A percentile compares a stretch with the other conserved stretches of the same genome.
phyloP scores from a whole-genome alignment of 345 rosid species.

The Eucalyptus coolabah region DNA sequence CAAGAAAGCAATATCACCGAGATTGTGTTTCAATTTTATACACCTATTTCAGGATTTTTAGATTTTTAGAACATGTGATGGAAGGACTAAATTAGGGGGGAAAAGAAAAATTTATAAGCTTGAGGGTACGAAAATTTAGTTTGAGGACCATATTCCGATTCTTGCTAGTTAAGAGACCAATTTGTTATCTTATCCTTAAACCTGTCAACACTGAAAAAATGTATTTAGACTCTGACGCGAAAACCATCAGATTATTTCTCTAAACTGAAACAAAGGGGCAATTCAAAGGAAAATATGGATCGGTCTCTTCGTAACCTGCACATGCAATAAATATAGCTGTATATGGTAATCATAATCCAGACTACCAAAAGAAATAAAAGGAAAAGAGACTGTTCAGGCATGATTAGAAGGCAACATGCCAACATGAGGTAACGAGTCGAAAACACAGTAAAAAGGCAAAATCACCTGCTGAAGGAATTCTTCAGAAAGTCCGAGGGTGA shows the following conservation, averaged over 20 bases:
- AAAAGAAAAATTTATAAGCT: not conserved
- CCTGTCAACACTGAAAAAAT: not conserved
- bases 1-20: not conserved
- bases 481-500: not conserved
- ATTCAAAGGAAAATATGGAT: not conserved
- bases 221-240: not conserved
- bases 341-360: not conserved
- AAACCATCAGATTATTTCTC: not conserved
- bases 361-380: not conserved
- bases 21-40: not conserved
- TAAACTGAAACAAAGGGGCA: not conserved
- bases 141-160: not conserved
- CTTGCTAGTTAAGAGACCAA: not conserved
- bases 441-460: not conserved
- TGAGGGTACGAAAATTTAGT: not conserved
- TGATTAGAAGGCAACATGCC: not conserved
- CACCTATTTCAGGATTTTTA: not conserved
- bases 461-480: not conserved
- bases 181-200: not conserved
- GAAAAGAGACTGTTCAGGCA: not conserved
- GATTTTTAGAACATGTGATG: not conserved
- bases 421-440: not conserved
- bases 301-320: not conserved
- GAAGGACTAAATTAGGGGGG: not conserved
- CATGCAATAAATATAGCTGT: not conserved